These are phyloP conservation scores for Carex arenaria DNA, from an alignment of 202 grass and related monocot genomes.

Conservation along the genomic window DNA sequence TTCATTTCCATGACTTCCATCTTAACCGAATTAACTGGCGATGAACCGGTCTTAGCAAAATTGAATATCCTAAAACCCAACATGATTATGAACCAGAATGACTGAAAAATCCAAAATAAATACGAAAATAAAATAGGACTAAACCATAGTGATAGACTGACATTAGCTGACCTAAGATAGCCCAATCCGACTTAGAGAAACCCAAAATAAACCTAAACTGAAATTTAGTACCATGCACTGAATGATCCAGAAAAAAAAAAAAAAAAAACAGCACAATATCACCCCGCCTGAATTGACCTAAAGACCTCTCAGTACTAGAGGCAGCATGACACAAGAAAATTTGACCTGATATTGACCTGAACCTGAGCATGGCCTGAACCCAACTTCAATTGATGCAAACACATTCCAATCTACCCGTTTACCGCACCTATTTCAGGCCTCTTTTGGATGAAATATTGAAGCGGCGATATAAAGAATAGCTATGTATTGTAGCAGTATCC, in stretches of 20 bases:
- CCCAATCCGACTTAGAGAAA: background rate
- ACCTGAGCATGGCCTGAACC: background rate
- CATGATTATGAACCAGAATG: background rate
- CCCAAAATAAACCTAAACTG: background rate
- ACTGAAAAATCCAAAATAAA: background rate
- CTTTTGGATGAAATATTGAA: background rate
- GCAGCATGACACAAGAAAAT: background rate
- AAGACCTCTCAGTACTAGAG: background rate
- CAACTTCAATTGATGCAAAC: background rate
- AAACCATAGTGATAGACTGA: background rate
- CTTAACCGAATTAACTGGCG: background rate
- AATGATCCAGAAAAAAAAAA: background rate
- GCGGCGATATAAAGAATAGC: background rate
- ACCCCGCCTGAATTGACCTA: background rate
- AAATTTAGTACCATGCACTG: background rate
- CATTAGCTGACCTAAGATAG: background rate
- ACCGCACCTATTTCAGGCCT: background rate
- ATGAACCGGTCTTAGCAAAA: background rate
- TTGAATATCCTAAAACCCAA: background rate
- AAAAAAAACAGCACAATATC: background rate
- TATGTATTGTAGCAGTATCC: background rate
- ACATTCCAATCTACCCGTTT: no score
- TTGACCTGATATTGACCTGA: background rate
- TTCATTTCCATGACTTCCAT: background rate
- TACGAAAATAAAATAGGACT: background rate